phyloP scores from a whole-genome alignment of 192 early-diverging fungal genomes.

The Backusella tuberculispora region DNA sequence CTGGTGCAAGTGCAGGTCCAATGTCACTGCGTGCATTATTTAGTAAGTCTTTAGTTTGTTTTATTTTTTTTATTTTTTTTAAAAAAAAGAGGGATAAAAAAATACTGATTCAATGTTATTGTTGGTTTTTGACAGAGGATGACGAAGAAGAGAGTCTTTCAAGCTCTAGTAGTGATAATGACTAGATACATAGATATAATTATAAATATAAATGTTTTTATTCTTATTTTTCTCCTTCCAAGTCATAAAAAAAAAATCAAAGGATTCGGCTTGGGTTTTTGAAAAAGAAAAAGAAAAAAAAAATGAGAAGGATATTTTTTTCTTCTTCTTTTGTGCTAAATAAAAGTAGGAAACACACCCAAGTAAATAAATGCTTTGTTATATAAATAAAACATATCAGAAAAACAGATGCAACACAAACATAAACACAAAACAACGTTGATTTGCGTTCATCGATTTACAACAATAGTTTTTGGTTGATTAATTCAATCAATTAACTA shows the following conservation, averaged over 20 bases:
- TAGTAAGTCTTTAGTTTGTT: constrained; percentile 6
- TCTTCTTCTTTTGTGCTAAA: too few relatives aligned
- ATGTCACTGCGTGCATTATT: constrained; percentile 31
- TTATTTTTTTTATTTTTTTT: too few relatives aligned
- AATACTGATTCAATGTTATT: not conserved
- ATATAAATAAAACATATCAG: not conserved
- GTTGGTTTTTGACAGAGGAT: constrained; percentile 3
- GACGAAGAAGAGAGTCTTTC: constrained; percentile 28
- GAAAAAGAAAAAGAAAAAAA: not conserved
- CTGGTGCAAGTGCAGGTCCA: not conserved
- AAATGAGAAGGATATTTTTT: not conserved
- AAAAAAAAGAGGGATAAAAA: too few relatives aligned
- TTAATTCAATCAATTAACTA: too few relatives aligned
- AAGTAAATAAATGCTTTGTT: not conserved
- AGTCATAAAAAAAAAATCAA: not conserved
- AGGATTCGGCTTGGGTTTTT: not conserved
- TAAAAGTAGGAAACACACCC: too few relatives aligned
- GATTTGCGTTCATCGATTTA: too few relatives aligned
- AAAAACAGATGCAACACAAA: not conserved
- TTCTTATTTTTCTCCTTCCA: not conserved
- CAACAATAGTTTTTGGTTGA: too few relatives aligned
- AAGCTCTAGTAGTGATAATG: constrained; percentile 23
- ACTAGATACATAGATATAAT: not conserved
- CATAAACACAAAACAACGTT: not conserved
- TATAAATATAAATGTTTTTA: not conserved